Evolutionary conservation across 257 asterid species (phyloP).

Genomic region (Haberlea rhodopensis): DNA sequence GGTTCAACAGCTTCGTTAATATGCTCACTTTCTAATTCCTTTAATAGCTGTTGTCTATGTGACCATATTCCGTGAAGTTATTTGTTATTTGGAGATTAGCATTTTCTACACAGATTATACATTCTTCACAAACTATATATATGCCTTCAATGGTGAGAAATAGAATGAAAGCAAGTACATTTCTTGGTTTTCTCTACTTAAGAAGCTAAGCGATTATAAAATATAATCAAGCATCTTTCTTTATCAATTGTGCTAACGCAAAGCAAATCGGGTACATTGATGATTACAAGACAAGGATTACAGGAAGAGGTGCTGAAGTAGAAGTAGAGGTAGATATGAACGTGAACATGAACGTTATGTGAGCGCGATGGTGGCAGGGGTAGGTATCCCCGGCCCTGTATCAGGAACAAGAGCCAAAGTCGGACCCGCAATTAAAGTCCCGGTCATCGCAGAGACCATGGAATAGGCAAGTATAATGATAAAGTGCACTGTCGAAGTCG

Average conservation of each 20-base stretch:
- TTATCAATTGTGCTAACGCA: background rate
- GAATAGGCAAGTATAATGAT: slow-evolving; percentile 67
- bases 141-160: too few relatives aligned
- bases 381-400: slow-evolving; percentile 45
- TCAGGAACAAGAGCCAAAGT: slow-evolving; percentile 51
- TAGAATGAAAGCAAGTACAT: too few relatives aligned
- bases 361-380: slow-evolving; percentile 64
- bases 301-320: slow-evolving; percentile 71
- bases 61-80: too few relatives aligned
- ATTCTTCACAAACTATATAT: too few relatives aligned
- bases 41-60: too few relatives aligned
- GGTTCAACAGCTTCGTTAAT: too few relatives aligned
- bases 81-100: too few relatives aligned
- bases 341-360: too few relatives aligned
- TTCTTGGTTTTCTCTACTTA: background rate
- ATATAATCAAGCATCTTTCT: too few relatives aligned
- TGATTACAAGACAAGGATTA: slow-evolving; percentile 57
- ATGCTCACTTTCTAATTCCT: too few relatives aligned
- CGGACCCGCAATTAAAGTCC: slow-evolving; percentile 69
- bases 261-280: slow-evolving; percentile 36
- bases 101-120: background rate
- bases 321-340: slow-evolving; percentile 62
- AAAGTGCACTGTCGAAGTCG: slow-evolving; percentile 69
- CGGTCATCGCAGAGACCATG: slow-evolving; percentile 61
- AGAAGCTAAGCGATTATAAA: too few relatives aligned